Percentiles rank a stretch among this genome's conserved stretches.
Evolutionary conservation across 805 yeast species (phyloP).

Genomic region (Schizosaccharomyces octosporus): DNA sequence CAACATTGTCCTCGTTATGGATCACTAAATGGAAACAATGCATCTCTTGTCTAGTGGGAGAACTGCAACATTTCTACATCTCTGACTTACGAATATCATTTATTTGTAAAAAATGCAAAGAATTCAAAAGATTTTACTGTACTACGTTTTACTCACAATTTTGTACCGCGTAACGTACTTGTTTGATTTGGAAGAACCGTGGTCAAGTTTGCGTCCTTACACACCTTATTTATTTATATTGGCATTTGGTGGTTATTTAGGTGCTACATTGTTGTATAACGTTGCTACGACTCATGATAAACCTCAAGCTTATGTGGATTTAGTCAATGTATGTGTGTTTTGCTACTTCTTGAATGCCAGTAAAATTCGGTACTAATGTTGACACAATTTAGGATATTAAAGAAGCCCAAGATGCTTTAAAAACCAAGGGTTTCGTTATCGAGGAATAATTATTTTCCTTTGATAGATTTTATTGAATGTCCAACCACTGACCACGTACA

Average conservation of each 20-base stretch:
- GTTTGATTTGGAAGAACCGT: not conserved
- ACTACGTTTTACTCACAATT: not conserved
- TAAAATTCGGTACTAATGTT: not conserved
- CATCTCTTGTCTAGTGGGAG: not conserved
- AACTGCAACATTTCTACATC: not conserved
- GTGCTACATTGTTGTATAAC: not conserved
- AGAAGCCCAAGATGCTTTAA: not conserved
- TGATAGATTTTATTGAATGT: too few relatives aligned
- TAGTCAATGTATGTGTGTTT: not conserved
- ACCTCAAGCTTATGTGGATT: not conserved
- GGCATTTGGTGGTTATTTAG: not conserved
- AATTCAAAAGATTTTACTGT: not conserved
- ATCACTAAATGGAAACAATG: too few relatives aligned
- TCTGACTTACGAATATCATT: not conserved
- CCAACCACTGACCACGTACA: too few relatives aligned
- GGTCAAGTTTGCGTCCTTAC: not conserved
- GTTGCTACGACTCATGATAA: not conserved
- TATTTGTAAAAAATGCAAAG: not conserved
- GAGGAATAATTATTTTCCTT: not conserved
- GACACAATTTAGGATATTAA: not conserved
- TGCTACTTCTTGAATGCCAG: not conserved
- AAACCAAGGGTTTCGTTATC: not conserved
- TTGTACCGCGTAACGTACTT: not conserved
- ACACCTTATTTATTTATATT: not conserved
- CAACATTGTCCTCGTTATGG: too few relatives aligned